Conservation (phyloP, 2,329 filamentous ascomycete genomes). For the Cytospora mali region DNA sequence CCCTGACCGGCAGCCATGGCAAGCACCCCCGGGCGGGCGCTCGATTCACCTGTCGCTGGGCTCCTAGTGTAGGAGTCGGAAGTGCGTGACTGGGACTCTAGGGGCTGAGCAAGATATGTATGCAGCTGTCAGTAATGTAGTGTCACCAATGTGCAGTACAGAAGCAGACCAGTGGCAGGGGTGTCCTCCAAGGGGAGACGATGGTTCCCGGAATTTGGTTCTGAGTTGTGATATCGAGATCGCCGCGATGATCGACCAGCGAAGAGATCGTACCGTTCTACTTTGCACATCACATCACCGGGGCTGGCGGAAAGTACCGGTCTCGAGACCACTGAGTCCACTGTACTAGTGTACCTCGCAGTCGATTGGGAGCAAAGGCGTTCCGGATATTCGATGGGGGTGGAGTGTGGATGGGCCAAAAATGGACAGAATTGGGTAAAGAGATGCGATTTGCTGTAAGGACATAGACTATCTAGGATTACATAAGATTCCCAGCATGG, state of each 20-base stretch:
- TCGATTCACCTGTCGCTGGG: background rate
- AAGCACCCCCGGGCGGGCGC: no score
- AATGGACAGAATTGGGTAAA: no score
- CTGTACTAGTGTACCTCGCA: background rate
- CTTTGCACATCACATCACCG: background rate
- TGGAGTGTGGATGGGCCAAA: background rate
- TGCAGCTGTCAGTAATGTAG: conserved; percentile 1
- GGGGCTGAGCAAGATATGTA: background rate
- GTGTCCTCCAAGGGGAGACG: background rate
- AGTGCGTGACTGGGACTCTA: no score
- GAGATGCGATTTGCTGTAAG: background rate
- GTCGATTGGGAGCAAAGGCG: background rate
- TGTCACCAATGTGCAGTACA: background rate
- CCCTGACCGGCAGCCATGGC: conserved; percentile 29
- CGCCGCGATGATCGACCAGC: background rate
- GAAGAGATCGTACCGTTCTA: background rate
- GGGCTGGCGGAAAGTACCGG: no score
- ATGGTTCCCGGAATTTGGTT: background rate
- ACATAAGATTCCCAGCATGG: no score
- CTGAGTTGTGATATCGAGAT: background rate
- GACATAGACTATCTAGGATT: no score
- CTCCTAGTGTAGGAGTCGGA: no score
- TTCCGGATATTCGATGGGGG: background rate
- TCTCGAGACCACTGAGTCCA: no score
- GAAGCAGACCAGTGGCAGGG: background rate